phyloP scores from a whole-genome alignment of 2,329 filamentous ascomycete genomes.

The Aulographum hederae region DNA sequence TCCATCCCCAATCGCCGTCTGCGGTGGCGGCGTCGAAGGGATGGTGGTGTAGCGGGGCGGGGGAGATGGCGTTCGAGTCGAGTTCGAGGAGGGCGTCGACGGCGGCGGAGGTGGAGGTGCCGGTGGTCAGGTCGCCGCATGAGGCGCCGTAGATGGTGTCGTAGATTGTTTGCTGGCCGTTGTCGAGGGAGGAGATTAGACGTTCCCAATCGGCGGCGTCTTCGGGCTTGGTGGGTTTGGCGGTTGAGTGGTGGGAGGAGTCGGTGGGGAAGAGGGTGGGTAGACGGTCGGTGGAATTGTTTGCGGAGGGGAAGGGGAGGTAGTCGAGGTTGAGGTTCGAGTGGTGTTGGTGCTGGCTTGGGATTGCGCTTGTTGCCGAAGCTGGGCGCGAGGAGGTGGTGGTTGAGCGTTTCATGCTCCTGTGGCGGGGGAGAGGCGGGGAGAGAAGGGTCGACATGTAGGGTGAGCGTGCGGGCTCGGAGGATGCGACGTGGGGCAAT shows the following conservation, averaged over 20 bases:
- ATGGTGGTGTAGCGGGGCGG: no score
- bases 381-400: no score
- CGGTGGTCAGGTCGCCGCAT: conserved; percentile 10
- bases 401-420: neutral
- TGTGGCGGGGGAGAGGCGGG: neutral
- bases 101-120: conserved; percentile 12
- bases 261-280: neutral
- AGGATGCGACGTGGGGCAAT: neutral
- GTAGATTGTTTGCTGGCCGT: conserved; percentile 67
- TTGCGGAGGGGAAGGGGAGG: conserved; percentile 17
- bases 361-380: conserved; percentile 20
- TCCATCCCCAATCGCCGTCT: no score
- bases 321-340: conserved; percentile 40
- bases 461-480: neutral
- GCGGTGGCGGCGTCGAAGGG: no score
- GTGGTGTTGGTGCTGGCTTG: conserved; percentile 8
- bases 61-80: no score
- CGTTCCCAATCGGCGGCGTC: conserved; percentile 63
- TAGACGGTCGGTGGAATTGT: neutral
- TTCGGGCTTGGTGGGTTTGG: conserved; percentile 3
- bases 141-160: conserved; percentile 62
- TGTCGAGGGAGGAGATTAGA: conserved; percentile 61
- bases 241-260: conserved; percentile 1
- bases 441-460: neutral
- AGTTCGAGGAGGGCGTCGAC: conserved; percentile 11